Base-by-base conservation (phyloP, 1,139 yeast species). In the Hyphopichia buzzinii region DNA sequence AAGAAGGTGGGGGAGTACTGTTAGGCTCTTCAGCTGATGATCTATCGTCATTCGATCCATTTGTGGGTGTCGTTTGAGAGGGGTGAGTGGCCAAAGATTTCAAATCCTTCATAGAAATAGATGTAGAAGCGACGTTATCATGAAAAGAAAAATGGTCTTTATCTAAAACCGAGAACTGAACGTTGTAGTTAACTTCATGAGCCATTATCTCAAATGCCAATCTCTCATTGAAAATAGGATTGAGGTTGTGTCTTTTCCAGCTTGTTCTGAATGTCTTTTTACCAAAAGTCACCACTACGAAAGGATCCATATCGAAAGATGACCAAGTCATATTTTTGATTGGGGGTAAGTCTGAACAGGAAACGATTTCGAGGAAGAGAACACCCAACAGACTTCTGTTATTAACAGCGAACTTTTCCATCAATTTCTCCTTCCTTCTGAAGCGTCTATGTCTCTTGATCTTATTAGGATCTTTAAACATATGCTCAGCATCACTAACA, bases 271-370 rank as follows among this genome's bases (percentile, higher is more conserved):
- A 90, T 0, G 94, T 88, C 44, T 84, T 84, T 52, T 86, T 84
- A 10, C 97, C 97, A 57, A 90, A 88, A 0, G 96, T 82, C 1
- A 87, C 82, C 13, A 90, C 92, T 4, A 90, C 95, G 62, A 90
- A 92, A 0, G 98, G 97, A 53, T 92, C 98, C 95, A 92, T 87
- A 56, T 89, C 96, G 52, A 84, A 92, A 0, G 92, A 82, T 15
- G 89, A 78, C 15, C 90, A 69, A 42, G 77, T 72, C 24, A 77
- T 64, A 47, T 77, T 80, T 39, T 65, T 71, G 31, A 79, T 66
- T 0, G 88, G 84, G 2, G 95, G 95, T 29, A 86, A 60, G 37
- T 79, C 89, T 1, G 77, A 67, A 17, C 90, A 88, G 1, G 84
- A 77, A 3, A 80, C 74, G 17, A 90, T 77, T 46, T 90, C 95